These are phyloP conservation scores for Trichophaea hybrida DNA, from an alignment of 2,329 filamentous ascomycete species.

Conservation along the genomic window DNA sequence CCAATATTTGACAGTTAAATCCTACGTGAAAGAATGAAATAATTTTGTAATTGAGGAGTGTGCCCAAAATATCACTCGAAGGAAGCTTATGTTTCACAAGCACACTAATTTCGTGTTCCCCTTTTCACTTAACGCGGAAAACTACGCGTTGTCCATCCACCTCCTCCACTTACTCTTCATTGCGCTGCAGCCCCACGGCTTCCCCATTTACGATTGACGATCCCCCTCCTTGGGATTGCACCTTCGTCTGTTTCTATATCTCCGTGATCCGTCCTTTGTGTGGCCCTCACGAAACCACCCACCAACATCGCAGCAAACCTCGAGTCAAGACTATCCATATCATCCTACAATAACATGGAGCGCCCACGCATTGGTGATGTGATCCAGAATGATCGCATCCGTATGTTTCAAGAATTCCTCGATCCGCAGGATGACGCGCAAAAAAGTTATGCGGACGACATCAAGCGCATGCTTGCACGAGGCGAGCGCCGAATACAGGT, in stretches of 20 bases:
- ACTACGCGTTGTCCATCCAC: background rate
- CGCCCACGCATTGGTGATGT: background rate
- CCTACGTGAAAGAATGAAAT: background rate
- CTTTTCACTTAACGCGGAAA: background rate
- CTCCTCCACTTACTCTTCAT: background rate
- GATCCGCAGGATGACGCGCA: slow-evolving; percentile 22
- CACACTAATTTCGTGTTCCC: background rate
- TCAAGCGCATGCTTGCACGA: slow-evolving; percentile 49
- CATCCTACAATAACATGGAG: background rate
- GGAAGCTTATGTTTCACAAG: background rate
- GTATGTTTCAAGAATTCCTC: slow-evolving; percentile 25
- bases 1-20: background rate
- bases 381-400: slow-evolving; percentile 18
- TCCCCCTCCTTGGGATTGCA: background rate
- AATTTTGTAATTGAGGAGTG: background rate
- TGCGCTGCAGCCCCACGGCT: background rate
- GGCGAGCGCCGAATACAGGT: slow-evolving; percentile 52
- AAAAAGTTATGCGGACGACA: slow-evolving; percentile 17
- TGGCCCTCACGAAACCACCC: background rate
- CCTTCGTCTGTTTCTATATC: background rate
- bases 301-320: background rate
- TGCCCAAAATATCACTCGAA: background rate
- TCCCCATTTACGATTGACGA: background rate
- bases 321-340: background rate
- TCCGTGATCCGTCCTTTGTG: background rate